Evolutionary conservation across 306 rosid species (phyloP), one percentile per base, ranked within the genome.

Genomic region (Crataegus laevigata): DNA sequence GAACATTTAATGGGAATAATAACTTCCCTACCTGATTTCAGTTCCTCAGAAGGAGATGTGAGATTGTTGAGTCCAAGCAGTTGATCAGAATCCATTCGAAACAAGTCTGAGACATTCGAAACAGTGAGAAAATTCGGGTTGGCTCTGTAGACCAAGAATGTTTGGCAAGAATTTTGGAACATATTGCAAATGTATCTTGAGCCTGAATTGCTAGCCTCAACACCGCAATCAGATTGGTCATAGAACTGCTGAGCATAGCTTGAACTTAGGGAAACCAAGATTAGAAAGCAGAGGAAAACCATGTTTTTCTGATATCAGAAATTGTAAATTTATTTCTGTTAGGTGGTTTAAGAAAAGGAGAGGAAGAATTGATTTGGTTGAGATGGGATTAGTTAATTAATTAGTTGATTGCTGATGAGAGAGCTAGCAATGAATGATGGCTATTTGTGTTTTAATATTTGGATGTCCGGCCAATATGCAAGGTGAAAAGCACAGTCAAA

Each of bases 61-160:
- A 80, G 82, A 34, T 81, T 83, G 82, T 87, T 91, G 67, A 28
- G 25, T 3, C 13, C 47, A 75, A 82, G 85, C 34, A 91, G 32
- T 4, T 61, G 79, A 10, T 73, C 70, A 10, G 80, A 21, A 50
- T 26, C 12, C 66, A 32, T 69, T 57, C 65, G 59, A 76, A 87
- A 87, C 71, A 85, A 82, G 52, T 78, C 55, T 68, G 91, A 81
- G 40, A 88, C 65, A 18, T 63, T 29, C 25, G 84, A 76, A 61
- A 91, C 58, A 4, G 85, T 85, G 3, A 65, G 77, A 52, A 87
- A 87, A n/a, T 29, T 29, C n/a, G 22, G 66, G 28, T 82, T 89
- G 1, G 90, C 86, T 81, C 89, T 81, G 81, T 84, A 91, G 40
- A 89, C 89, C 61, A 89, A 11, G 82, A 73, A 91, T 17, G 96